These are phyloP conservation scores for Kwoniella sp. DNA, from an alignment of 768 basidiomycete genomes.

Conservation along the genomic window DNA sequence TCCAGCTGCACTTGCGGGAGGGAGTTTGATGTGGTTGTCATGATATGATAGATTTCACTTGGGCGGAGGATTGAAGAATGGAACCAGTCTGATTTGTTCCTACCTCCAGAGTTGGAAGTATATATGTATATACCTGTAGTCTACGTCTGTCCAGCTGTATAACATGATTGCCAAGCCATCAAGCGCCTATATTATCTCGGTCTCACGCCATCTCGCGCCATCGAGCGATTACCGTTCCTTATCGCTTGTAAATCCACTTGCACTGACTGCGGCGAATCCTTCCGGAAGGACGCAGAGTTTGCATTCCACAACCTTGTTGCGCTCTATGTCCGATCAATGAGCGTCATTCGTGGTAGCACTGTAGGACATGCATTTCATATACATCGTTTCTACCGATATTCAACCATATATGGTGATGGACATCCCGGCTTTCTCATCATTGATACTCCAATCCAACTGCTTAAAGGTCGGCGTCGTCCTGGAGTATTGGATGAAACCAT, in stretches of 20 bases:
- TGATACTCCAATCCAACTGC: not conserved
- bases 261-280: not conserved
- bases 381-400: not conserved
- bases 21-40: not conserved
- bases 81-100: too few species aligned
- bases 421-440: not conserved
- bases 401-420: slow-evolving; percentile 1
- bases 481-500: not conserved
- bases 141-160: too few species aligned
- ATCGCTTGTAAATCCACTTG: not conserved
- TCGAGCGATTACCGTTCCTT: not conserved
- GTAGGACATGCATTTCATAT: slow-evolving; percentile 3
- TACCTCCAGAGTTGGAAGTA: too few species aligned
- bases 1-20: not conserved
- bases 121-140: too few species aligned
- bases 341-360: not conserved
- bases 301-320: not conserved
- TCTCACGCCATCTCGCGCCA: not conserved
- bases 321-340: too few species aligned
- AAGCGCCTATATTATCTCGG: too few species aligned
- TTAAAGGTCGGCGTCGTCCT: slow-evolving; percentile 1
- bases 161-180: too few species aligned
- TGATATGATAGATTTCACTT: not conserved
- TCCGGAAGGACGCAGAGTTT: too few species aligned
- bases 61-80: too few species aligned